Conservation (phyloP, 1,284 basidiomycete species). For the Flammula alnicola region DNA sequence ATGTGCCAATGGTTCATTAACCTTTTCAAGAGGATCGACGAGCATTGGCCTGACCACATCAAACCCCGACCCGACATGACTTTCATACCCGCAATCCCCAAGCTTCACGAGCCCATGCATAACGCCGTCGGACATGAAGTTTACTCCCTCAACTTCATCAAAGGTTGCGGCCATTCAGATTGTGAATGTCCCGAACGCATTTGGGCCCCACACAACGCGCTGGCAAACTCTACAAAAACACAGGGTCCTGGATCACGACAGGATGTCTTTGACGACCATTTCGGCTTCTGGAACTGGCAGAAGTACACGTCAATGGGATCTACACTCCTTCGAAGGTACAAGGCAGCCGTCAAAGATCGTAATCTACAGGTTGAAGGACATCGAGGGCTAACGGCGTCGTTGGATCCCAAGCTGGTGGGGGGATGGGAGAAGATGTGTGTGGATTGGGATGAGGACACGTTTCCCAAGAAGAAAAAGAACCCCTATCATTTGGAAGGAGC, state of each 20-base stretch:
- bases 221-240: constrained; percentile 19
- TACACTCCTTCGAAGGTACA: constrained; percentile 13
- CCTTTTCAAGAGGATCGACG: constrained; percentile 12
- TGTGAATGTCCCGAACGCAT: constrained; percentile 17
- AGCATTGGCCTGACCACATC: constrained; percentile 14
- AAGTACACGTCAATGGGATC: constrained; percentile 16
- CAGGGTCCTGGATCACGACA: constrained; percentile 21
- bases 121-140: constrained; percentile 7
- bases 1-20: constrained; percentile 20
- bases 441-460: constrained; percentile 9
- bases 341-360: constrained; percentile 6
- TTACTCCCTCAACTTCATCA: constrained; percentile 21
- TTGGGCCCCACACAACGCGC: constrained; percentile 18
- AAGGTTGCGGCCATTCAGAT: constrained; percentile 20
- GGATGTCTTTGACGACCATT: constrained; percentile 22
- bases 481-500: constrained; percentile 10
- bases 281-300: constrained; percentile 21
- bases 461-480: constrained; percentile 13
- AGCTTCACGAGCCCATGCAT: constrained; percentile 25
- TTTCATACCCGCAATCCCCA: constrained; percentile 19
- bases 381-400: constrained; percentile 8
- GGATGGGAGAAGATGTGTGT: constrained; percentile 12
- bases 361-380: constrained; percentile 17
- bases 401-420: neutral
- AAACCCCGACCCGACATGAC: neutral